These are phyloP conservation scores for Ilyonectria destructans DNA, from an alignment of 2,329 filamentous ascomycete genomes.

Conservation along the genomic window DNA sequence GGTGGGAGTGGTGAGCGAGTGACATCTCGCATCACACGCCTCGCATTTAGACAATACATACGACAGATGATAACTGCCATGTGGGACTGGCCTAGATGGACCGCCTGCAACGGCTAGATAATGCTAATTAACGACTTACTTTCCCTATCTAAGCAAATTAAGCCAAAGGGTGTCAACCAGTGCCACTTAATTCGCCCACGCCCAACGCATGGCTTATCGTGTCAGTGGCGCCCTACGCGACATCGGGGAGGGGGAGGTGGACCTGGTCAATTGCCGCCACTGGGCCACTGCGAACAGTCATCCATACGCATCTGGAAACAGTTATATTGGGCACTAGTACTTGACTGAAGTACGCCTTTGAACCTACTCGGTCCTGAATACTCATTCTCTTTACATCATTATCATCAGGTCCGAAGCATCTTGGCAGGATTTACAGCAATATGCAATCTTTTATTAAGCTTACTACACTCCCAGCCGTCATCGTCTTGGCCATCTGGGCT, in stretches of 20 bases:
- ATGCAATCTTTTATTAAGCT: slow-evolving; percentile 29
- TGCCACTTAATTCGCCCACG: slow-evolving; percentile 17
- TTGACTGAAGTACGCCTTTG: background rate
- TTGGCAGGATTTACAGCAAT: background rate
- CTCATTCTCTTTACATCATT: background rate
- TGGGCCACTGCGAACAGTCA: background rate
- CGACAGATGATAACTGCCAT: slow-evolving; percentile 43
- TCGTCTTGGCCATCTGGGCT: slow-evolving; percentile 30
- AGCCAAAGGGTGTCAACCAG: slow-evolving; percentile 25
- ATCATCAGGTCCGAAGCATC: background rate
- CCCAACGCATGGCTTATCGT: slow-evolving; percentile 21
- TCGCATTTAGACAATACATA: slow-evolving; percentile 26
- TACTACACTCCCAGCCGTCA: slow-evolving; percentile 23
- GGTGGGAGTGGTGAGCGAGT: slow-evolving; percentile 57
- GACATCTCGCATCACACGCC: slow-evolving; percentile 15
- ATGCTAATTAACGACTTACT: slow-evolving; percentile 47
- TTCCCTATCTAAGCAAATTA: slow-evolving; percentile 34
- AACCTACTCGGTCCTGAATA: background rate
- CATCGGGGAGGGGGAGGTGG: slow-evolving; percentile 25
- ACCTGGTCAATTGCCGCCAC: slow-evolving; percentile 15
- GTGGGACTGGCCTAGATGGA: slow-evolving; percentile 39
- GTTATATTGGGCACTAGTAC: background rate
- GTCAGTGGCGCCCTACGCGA: slow-evolving; percentile 25
- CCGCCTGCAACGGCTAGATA: slow-evolving; percentile 39
- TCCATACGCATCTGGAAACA: background rate